These are phyloP conservation scores for Trichoderma oligosporum DNA, from an alignment of 2,329 filamentous ascomycete species.

Conservation along the genomic window DNA sequence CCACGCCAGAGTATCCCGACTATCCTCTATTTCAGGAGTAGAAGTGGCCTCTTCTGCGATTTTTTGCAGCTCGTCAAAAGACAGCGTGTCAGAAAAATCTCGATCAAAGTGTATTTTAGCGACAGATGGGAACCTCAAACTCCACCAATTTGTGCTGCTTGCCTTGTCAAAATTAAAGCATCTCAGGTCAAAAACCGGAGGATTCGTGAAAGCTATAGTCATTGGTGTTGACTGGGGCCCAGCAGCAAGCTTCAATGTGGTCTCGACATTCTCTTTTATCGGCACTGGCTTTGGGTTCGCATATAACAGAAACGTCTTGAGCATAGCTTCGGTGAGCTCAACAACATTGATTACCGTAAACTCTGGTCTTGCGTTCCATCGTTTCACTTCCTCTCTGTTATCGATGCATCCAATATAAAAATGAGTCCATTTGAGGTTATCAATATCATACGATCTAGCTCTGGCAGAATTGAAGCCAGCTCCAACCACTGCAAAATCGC, in stretches of 20 bases:
- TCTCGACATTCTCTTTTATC: conserved; percentile 37
- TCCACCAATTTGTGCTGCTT: conserved; percentile 65
- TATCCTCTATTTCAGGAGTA: conserved; percentile 49
- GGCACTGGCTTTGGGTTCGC: conserved; percentile 43
- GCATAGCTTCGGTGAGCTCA: conserved; percentile 49
- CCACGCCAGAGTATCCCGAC: conserved; percentile 60
- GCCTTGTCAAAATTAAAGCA: conserved; percentile 76
- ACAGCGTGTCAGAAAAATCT: conserved; percentile 62
- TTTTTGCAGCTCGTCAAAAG: conserved; percentile 65
- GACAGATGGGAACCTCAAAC: conserved; percentile 71
- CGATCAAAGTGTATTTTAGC: conserved; percentile 76
- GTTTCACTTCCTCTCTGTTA: conserved; percentile 59
- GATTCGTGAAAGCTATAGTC: conserved; percentile 59
- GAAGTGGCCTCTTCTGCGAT: conserved; percentile 58
- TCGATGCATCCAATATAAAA: conserved; percentile 75
- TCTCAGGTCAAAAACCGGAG: conserved; percentile 74
- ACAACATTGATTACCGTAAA: conserved; percentile 67
- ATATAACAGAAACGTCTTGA: conserved; percentile 48
- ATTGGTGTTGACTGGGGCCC: conserved; percentile 43
- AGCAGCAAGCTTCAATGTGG: conserved; percentile 46
- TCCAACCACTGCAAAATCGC: conserved; percentile 77
- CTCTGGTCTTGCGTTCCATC: conserved; percentile 49
- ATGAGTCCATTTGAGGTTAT: conserved; percentile 66
- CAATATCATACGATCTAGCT: conserved; percentile 52
- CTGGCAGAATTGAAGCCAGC: conserved; percentile 65